These are phyloP conservation scores for Gymnopilus dilepis DNA, from an alignment of 768 basidiomycete genomes.

Conservation along the genomic window DNA sequence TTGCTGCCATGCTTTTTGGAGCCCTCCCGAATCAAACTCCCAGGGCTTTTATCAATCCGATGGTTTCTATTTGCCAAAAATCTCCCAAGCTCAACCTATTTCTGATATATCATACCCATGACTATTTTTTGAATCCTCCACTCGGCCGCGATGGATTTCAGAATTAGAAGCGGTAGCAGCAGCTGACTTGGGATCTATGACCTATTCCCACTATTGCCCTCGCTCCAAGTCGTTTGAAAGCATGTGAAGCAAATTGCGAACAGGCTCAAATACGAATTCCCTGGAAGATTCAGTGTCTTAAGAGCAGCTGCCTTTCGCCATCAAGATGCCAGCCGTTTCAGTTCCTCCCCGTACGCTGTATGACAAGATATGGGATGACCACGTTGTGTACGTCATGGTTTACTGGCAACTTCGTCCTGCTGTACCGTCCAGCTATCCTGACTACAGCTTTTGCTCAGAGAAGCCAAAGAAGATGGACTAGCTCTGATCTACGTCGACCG, in stretches of 20 bases:
- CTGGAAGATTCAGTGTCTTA: too few species aligned
- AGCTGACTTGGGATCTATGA: not conserved
- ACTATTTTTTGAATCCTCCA: not conserved
- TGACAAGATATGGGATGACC: conserved; percentile 98
- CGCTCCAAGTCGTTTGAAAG: not conserved
- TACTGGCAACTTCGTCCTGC: too few species aligned
- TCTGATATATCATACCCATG: not conserved
- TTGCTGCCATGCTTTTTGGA: too few species aligned
- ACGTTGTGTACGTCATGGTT: conserved; percentile 73
- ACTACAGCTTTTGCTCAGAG: conserved; percentile 45
- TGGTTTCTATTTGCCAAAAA: not conserved
- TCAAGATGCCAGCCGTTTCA: conserved; percentile 45
- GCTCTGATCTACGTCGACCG: conserved; percentile 86
- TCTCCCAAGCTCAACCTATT: not conserved
- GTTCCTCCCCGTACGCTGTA: conserved; percentile 84
- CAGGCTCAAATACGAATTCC: not conserved
- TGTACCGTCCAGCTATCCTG: conserved; percentile 11
- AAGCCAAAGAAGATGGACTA: conserved; percentile 74
- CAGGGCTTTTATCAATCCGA: too few species aligned
- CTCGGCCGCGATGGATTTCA: not conserved
- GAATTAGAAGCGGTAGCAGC: not conserved
- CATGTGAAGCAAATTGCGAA: not conserved
- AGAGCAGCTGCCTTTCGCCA: not conserved
- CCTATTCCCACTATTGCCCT: not conserved
- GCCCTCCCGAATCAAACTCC: too few species aligned